Evolutionary conservation across 129 eudicot species (phyloP).

Genomic region (Ambrosia trifida): DNA sequence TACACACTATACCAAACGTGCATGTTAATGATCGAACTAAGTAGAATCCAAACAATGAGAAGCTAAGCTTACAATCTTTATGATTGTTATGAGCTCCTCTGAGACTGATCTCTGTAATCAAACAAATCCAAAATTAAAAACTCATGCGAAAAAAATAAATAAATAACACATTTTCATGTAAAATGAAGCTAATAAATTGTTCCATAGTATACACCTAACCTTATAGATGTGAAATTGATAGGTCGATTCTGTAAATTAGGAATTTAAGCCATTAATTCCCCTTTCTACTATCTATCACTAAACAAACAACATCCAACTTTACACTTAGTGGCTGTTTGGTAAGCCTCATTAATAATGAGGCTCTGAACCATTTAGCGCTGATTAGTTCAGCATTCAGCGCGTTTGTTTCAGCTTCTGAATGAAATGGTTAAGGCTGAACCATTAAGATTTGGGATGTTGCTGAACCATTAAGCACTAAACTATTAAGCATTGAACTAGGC

Average conservation of each 20-base stretch:
- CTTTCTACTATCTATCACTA: background rate
- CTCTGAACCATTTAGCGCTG: too few species aligned
- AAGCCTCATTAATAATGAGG: too few species aligned
- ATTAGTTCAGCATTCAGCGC: too few species aligned
- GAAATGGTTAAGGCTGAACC: too few species aligned
- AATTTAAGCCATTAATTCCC: conserved; percentile 72
- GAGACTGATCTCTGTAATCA: conserved; percentile 76
- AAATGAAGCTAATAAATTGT: background rate
- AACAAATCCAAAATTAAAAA: conserved; percentile 1
- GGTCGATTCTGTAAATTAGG: conserved; percentile 88
- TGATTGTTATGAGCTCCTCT: conserved; percentile 72
- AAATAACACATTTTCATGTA: background rate
- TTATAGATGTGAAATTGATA: conserved; percentile 63
- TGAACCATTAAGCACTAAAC: too few species aligned
- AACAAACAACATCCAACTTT: background rate
- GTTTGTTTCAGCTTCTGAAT: too few species aligned
- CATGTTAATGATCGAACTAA: background rate
- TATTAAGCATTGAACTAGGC: too few species aligned
- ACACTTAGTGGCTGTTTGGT: too few species aligned
- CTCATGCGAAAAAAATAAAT: background rate
- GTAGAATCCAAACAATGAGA: conserved; percentile 20
- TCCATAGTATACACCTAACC: conserved; percentile 35
- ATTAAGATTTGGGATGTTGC: too few species aligned
- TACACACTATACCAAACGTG: background rate
- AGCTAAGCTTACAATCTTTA: conserved; percentile 52